Evolutionary conservation across 2,329 filamentous ascomycete genomes (phyloP).

Genomic region (Tricladium varicosporioides): DNA sequence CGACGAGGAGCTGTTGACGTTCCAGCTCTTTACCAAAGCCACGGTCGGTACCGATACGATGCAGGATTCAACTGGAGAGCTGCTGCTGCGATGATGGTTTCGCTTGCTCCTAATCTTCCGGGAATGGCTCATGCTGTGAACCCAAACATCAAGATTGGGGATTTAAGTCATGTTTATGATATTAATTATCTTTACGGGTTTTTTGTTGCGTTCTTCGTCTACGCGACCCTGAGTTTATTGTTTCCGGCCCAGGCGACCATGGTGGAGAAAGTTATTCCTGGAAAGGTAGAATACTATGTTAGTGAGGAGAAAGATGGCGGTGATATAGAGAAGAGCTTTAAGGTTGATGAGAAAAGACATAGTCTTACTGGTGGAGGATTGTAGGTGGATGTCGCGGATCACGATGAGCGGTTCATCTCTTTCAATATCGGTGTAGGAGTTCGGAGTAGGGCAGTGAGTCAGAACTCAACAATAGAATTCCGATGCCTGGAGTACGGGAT

Average conservation of each 20-base stretch:
- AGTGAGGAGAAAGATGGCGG: not conserved
- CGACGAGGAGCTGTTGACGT: constrained; percentile 6
- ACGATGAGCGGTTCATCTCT: not conserved
- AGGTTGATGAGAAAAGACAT: not conserved
- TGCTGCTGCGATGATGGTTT: constrained; percentile 9
- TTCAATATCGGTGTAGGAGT: not conserved
- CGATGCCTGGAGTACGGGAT: no score
- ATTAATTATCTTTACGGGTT: constrained; percentile 1
- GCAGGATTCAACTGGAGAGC: constrained; percentile 15
- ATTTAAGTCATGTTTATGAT: not conserved
- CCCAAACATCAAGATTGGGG: not conserved
- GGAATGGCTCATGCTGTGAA: not conserved
- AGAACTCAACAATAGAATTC: no score
- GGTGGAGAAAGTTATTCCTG: not conserved
- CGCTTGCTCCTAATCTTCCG: constrained; percentile 10
- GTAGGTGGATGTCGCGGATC: not conserved
- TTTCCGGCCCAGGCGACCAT: not conserved
- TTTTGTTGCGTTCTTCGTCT: not conserved
- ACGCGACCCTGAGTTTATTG: not conserved
- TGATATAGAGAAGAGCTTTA: not conserved
- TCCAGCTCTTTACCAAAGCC: constrained; percentile 8
- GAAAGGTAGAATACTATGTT: not conserved
- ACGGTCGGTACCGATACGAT: constrained; percentile 15
- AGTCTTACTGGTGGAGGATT: not conserved
- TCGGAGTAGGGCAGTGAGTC: not conserved